Percentiles rank a stretch among this genome's conserved stretches.
Evolutionary conservation across 2,329 filamentous ascomycete species (phyloP).

Genomic region (Tolypocladium nubicola): DNA sequence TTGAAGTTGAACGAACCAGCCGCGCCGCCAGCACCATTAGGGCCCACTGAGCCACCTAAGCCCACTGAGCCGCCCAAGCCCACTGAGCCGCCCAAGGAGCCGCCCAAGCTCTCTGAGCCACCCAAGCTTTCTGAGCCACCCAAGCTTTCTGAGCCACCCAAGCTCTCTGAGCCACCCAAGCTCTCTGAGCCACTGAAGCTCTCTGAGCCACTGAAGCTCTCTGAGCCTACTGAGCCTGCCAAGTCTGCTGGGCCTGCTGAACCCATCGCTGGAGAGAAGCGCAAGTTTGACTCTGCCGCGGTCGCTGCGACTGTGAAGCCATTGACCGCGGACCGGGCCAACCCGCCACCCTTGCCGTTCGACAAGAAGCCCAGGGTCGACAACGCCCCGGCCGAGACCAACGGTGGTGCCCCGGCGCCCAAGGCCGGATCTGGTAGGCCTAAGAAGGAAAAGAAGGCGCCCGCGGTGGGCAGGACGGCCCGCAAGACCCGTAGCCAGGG

Average conservation of each 20-base stretch:
- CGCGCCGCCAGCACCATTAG: not conserved
- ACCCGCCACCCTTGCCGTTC: constrained; percentile 4
- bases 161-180: too few species aligned
- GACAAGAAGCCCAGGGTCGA: constrained; percentile 32
- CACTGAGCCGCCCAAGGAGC: too few species aligned
- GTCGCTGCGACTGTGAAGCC: not conserved
- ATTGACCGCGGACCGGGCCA: not conserved
- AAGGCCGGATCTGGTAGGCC: constrained; percentile 15
- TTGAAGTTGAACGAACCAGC: not conserved
- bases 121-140: not conserved
- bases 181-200: too few species aligned
- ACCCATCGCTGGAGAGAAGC: constrained; percentile 18
- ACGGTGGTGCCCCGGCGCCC: constrained; percentile 9
- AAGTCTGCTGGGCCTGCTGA: not conserved
- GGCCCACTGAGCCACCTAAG: not conserved
- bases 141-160: not conserved
- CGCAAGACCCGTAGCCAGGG: constrained; percentile 34
- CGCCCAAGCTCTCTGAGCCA: too few species aligned
- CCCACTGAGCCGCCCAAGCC: not conserved
- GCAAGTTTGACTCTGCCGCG: constrained; percentile 26
- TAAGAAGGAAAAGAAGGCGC: constrained; percentile 26
- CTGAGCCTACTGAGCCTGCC: not conserved
- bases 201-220: too few species aligned
- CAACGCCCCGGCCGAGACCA: constrained; percentile 13
- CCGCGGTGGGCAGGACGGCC: constrained; percentile 23